Evolutionary conservation across 306 rosid species (phyloP).

Genomic region (Hylodesmum podocarpum): DNA sequence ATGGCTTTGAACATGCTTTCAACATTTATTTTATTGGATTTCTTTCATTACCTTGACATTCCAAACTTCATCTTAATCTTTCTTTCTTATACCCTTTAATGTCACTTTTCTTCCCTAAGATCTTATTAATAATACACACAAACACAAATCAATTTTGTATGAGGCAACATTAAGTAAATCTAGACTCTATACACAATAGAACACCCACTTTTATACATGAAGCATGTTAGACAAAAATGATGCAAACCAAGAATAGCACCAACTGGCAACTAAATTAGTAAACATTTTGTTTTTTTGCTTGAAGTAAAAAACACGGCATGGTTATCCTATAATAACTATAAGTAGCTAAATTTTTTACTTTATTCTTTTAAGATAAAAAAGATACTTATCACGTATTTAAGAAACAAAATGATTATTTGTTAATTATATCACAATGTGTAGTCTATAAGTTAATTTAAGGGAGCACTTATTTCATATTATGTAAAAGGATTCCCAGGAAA

Average conservation of each 20-base stretch:
- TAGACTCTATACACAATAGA: not conserved
- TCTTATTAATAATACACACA: not conserved
- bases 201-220: not conserved
- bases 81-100: not conserved
- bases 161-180: not conserved
- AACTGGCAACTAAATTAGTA: slow-evolving; percentile 15
- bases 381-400: too few relatives aligned
- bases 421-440: too few relatives aligned
- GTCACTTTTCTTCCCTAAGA: not conserved
- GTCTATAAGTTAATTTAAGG: too few relatives aligned
- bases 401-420: too few relatives aligned
- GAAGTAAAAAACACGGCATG: slow-evolving; percentile 13
- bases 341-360: slow-evolving; percentile 3
- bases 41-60: slow-evolving; percentile 1
- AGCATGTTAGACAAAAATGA: not conserved
- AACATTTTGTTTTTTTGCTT: slow-evolving; percentile 23
- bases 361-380: too few relatives aligned
- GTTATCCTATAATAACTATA: not conserved
- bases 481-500: too few relatives aligned
- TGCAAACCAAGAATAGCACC: not conserved
- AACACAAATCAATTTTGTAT: not conserved
- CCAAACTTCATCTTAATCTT: slow-evolving; percentile 29
- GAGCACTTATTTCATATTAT: too few relatives aligned
- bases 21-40: slow-evolving; percentile 12
- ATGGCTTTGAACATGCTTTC: slow-evolving; percentile 24